phyloP scores from a whole-genome alignment of 2,329 filamentous ascomycete genomes.

The Aaosphaeria pasadenensis region DNA sequence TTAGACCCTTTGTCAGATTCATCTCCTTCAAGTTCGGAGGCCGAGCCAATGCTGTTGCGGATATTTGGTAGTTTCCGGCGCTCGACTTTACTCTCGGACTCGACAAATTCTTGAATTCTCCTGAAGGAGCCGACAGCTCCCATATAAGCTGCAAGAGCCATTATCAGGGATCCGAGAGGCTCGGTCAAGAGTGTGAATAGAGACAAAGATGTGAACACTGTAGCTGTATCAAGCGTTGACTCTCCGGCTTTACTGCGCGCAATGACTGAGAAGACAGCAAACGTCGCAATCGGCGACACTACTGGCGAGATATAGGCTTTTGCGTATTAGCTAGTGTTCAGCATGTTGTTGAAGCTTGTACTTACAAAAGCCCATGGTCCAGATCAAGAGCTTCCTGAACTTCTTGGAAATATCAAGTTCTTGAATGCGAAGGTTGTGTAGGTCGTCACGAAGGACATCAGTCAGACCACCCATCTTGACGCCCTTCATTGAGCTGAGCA shows the following conservation, averaged over 20 bases:
- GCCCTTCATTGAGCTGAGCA: constrained; percentile 46
- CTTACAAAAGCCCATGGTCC: constrained; percentile 35
- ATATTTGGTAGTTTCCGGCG: constrained; percentile 19
- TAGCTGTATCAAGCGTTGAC: constrained; percentile 38
- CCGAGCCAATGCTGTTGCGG: constrained; percentile 12
- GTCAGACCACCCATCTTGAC: constrained; percentile 46
- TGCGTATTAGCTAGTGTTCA: constrained; percentile 4
- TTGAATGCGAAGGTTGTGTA: constrained; percentile 29
- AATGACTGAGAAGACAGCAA: constrained; percentile 44
- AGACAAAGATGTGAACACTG: constrained; percentile 47
- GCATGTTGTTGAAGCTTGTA: neutral
- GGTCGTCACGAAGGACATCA: constrained; percentile 24
- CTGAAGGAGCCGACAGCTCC: constrained; percentile 46
- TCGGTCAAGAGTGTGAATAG: constrained; percentile 47
- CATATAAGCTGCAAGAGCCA: constrained; percentile 44
- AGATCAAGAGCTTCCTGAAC: constrained; percentile 34
- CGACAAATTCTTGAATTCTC: constrained; percentile 46
- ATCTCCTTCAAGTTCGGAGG: constrained; percentile 13
- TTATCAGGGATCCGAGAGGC: constrained; percentile 45
- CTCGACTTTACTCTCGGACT: constrained; percentile 19
- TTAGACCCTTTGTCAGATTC: constrained; percentile 24
- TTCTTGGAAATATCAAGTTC: constrained; percentile 34
- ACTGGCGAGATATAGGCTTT: constrained; percentile 29
- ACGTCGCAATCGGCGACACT: constrained; percentile 45
- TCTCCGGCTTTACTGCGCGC: constrained; percentile 32